Evolutionary conservation across 2,329 filamentous ascomycete species (phyloP), one percentile per base, ranked within the genome.

Genomic region (Fusarium globosum): DNA sequence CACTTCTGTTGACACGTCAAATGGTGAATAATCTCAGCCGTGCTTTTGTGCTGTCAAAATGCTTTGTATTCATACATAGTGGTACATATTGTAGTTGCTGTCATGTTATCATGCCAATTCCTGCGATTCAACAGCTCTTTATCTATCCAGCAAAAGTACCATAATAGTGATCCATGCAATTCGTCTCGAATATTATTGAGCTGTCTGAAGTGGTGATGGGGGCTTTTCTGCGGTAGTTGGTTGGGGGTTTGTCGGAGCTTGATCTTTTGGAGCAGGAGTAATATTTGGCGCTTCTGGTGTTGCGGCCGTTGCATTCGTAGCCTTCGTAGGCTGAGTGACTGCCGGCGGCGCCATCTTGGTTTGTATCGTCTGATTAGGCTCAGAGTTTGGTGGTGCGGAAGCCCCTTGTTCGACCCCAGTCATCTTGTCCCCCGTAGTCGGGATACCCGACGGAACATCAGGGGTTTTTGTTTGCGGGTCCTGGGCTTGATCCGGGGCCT

Each of bases 401-500:
- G 49, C 48, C 41, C 57, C 58, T 48, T 71, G 58, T 20, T 64
- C 45, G 15, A 56, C 45, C 33, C 57, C 45, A n/a, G 55, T 39
- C 52, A 18, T 52, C n/a, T 63, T 65, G 21, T 48, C 41, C 26
- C 58, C 55, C n/a, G 49, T 23, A 45, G 43, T 45, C 38, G 28
- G 69, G 41, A 39, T 39, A n/a, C 15, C 48, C 15, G 51, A 49
- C 30, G 58, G 61, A 48, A 55, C 61, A 35, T 70, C 68, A n/a
- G 63, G 60, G 10, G 56, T 30, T 48, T 77, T 71, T 41, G 45
- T 65, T 28, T 41, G 65, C 26, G 58, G 55, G 13, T 41, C 16
- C 41, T 72, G 71, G 15, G 43, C 16, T 46, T 72, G 70, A 21
- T 70, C 61, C 30, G 53, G 52, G 14, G 67, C 39, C 35, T 78